Evolutionary conservation across 2,329 filamentous ascomycete genomes (phyloP), one percentile per base, ranked within the genome.

Genomic region (Monosporascus sp.): DNA sequence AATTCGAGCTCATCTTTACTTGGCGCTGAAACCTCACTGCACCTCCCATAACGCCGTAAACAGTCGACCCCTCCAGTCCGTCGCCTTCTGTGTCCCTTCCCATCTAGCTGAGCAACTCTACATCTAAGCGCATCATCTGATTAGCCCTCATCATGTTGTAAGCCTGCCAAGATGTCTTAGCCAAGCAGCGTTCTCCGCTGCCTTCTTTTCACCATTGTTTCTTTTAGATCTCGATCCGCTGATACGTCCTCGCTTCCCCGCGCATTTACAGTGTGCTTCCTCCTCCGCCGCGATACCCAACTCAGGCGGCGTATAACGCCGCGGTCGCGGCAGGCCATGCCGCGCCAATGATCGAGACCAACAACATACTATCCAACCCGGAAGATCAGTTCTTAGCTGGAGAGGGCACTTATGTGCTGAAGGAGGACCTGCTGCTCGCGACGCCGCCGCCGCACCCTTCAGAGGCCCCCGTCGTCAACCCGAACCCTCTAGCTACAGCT

Each of bases 381-480:
- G 92, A 96, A 63, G 90, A 91, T 72, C 89, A 95, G 68, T 86
- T 99, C 61, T 85, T 96, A 44, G 91, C 93, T 48, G 94, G 93
- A 70, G 94, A 99, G 84, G 94, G 91, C 89, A 64, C 89, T 56
- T 99, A 99, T 67, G 80, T 89, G 22, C 82, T 97, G 44, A 88
- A 91, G 69, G 93, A 99, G 72, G 90, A 96, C 69, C 77, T 99
- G 27, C 88, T 91, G 61, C 86, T 99, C 53, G 93, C 94, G 45
- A 97, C 92, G 37, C 94, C 94, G 53, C 93, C 93, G 58, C 92
- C 92, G 16, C 94, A 99, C 72, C 94, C 94, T 22, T 96, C 92
- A 56, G 94, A 99, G 76, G 86, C 90, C 14, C 92, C 91, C 22
- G 75, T 92, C 41, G 74, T 88, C 54, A 97, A 95, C 66, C 88